Percentiles rank a stretch among this genome's conserved stretches.
phyloP scores from a whole-genome alignment of 1,284 basidiomycete genomes.

The Malassezia restricta region DNA sequence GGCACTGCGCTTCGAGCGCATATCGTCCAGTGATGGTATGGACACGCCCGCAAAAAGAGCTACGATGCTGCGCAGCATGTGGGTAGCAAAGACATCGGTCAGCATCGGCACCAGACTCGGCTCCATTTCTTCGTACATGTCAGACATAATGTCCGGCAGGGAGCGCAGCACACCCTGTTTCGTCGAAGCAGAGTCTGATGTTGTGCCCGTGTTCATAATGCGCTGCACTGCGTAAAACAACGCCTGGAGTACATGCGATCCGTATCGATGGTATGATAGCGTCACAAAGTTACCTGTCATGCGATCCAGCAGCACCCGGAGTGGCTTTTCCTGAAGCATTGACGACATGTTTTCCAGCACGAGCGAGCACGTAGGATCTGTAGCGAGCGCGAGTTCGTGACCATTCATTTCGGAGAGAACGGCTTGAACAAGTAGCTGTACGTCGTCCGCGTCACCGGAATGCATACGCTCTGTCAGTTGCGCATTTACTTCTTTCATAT shows the following conservation, averaged over 20 bases:
- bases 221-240: slow-evolving; percentile 17
- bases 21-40: slow-evolving; percentile 15
- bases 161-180: slow-evolving; percentile 7
- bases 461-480: slow-evolving; percentile 2
- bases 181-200: not conserved
- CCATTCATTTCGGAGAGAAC: slow-evolving; percentile 38
- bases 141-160: slow-evolving; percentile 3
- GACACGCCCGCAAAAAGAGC: slow-evolving; percentile 26
- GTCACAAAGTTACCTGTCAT: slow-evolving; percentile 26
- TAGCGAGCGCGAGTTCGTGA: slow-evolving; percentile 34
- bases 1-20: slow-evolving; percentile 29
- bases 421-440: slow-evolving; percentile 31
- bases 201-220: not conserved
- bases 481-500: slow-evolving; percentile 15
- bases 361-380: slow-evolving; percentile 37
- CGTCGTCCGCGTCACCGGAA: slow-evolving; percentile 20
- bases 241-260: slow-evolving; percentile 40
- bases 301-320: slow-evolving; percentile 39
- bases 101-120: slow-evolving; percentile 1
- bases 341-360: slow-evolving; percentile 35
- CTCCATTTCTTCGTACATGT: slow-evolving; percentile 13
- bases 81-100: slow-evolving; percentile 7
- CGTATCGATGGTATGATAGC: slow-evolving; percentile 37
- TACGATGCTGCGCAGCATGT: slow-evolving; percentile 6
- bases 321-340: slow-evolving; percentile 23